phyloP scores from a whole-genome alignment of 441 rosid genomes.

The Pelargonium cotyledonis region DNA sequence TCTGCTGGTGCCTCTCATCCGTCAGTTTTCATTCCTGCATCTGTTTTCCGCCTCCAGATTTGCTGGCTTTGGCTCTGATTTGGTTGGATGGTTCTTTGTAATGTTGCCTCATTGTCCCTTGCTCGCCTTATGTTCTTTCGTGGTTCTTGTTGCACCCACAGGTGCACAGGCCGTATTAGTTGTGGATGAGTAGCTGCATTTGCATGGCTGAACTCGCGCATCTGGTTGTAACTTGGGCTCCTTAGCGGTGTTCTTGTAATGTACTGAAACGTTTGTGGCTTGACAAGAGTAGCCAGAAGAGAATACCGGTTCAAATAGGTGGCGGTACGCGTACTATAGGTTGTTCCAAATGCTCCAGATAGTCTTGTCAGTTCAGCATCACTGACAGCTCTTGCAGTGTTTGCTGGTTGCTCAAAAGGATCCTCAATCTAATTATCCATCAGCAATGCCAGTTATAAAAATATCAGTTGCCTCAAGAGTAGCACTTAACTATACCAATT shows the following conservation, averaged over 20 bases:
- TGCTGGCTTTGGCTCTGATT: slow-evolving; percentile 28
- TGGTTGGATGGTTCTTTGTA: slow-evolving; percentile 24
- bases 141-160: slow-evolving; percentile 20
- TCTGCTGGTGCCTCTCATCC: background rate
- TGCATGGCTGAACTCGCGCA: background rate
- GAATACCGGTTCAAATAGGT: slow-evolving; percentile 20
- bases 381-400: slow-evolving; percentile 62
- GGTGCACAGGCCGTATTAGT: slow-evolving; percentile 19
- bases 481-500: background rate
- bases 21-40: background rate
- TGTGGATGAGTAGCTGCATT: slow-evolving; percentile 5
- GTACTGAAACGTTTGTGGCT: slow-evolving; percentile 30
- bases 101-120: slow-evolving; percentile 12
- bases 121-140: slow-evolving; percentile 11
- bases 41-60: slow-evolving; percentile 49
- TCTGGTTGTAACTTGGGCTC: slow-evolving; percentile 17
- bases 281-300: slow-evolving; percentile 34
- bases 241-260: slow-evolving; percentile 21
- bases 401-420: slow-evolving; percentile 83
- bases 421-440: slow-evolving; percentile 63
- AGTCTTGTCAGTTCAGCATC: slow-evolving; percentile 46
- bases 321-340: slow-evolving; percentile 33
- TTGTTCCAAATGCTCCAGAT: slow-evolving; percentile 43
- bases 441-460: slow-evolving; percentile 13
- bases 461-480: background rate